Conservation (phyloP, 805 yeast genomes). For the Metschnikowia santaceciliae region DNA sequence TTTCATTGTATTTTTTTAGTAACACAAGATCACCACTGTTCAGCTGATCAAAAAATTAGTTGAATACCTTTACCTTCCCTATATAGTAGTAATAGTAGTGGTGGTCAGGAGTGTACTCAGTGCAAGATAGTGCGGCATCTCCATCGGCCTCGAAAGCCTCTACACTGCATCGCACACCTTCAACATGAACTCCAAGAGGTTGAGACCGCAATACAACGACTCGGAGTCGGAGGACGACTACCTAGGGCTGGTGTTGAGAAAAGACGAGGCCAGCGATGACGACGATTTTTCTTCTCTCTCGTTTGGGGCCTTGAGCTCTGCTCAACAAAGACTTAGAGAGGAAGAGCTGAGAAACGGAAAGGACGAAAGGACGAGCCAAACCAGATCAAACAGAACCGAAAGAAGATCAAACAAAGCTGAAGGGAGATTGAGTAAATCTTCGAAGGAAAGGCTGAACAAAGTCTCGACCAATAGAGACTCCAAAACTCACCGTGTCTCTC, state of each 20-base stretch:
- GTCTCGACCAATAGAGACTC: slow-evolving; percentile 11
- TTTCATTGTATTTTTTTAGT: too few species aligned
- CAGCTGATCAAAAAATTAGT: too few species aligned
- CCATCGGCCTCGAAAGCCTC: neutral
- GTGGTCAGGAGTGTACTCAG: neutral
- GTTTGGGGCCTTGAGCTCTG: slow-evolving; percentile 60
- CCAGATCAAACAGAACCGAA: slow-evolving; percentile 5
- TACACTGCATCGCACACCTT: slow-evolving; percentile 1
- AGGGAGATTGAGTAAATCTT: too few species aligned
- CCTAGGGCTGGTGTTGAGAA: slow-evolving; percentile 15
- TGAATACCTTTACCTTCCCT: too few species aligned
- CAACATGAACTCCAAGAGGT: slow-evolving; percentile 6
- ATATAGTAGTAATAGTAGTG: too few species aligned
- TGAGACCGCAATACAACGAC: slow-evolving; percentile 14
- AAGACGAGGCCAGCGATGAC: slow-evolving; percentile 18
- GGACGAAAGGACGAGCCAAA: neutral
- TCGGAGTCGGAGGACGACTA: slow-evolving; percentile 18
- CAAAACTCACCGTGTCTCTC: slow-evolving; percentile 9
- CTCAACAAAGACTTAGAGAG: slow-evolving; percentile 46
- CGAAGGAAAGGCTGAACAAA: too few species aligned
- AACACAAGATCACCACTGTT: too few species aligned
- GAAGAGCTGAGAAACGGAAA: slow-evolving; percentile 15
- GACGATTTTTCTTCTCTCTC: slow-evolving; percentile 54
- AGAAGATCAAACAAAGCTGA: too few species aligned
- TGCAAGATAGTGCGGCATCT: neutral